These are phyloP conservation scores for Taiozyma onychis DNA, from an alignment of 1,139 yeast species.

Conservation along the genomic window DNA sequence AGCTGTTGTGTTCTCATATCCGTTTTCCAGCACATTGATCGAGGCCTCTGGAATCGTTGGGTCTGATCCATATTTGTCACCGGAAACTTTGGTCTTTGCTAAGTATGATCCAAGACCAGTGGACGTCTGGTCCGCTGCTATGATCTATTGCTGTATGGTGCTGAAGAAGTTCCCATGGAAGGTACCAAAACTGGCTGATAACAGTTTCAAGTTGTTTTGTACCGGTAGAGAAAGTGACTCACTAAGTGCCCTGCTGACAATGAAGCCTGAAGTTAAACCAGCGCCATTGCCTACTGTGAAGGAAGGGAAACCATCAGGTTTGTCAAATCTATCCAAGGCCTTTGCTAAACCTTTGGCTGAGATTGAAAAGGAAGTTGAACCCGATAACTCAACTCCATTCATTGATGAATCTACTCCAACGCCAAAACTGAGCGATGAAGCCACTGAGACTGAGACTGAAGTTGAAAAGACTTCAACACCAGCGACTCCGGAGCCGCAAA, in stretches of 20 bases:
- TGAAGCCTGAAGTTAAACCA: constrained; percentile 32
- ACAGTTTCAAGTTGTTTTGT: constrained; percentile 60
- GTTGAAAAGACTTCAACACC: background rate
- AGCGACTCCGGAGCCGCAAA: background rate
- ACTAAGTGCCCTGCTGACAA: constrained; percentile 32
- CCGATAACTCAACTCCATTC: constrained; percentile 4
- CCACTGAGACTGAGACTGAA: constrained; percentile 21
- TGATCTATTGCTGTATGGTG: constrained; percentile 92
- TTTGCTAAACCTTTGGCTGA: constrained; percentile 31
- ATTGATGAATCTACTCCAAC: constrained; percentile 6
- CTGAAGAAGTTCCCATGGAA: constrained; percentile 95
- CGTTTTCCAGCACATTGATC: constrained; percentile 73
- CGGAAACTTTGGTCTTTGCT: constrained; percentile 79
- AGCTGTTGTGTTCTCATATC: constrained; percentile 89
- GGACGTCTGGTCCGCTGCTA: constrained; percentile 93
- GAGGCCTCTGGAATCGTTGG: constrained; percentile 91
- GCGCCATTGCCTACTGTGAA: constrained; percentile 18
- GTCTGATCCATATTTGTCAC: constrained; percentile 91
- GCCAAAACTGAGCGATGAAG: constrained; percentile 8
- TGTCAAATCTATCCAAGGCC: constrained; percentile 23
- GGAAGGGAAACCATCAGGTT: constrained; percentile 10
- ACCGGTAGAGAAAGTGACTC: constrained; percentile 40
- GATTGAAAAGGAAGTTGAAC: constrained; percentile 8
- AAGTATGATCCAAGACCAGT: constrained; percentile 91
- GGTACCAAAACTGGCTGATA: constrained; percentile 82